Evolutionary conservation across 179 eudicot species (phyloP).

Genomic region (Silene coronaria): DNA sequence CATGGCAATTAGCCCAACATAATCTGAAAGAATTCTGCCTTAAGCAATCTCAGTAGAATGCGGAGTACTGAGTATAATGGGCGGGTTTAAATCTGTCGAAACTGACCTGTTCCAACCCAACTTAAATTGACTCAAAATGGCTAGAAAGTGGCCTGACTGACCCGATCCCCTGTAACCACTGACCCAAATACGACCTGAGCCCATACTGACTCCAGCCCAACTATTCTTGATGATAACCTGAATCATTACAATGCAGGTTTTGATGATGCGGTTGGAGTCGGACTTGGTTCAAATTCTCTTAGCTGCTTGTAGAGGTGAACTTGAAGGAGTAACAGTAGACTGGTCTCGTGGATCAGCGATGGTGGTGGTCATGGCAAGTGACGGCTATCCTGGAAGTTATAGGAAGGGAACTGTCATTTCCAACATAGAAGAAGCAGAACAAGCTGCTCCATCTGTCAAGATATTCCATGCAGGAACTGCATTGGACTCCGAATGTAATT

Average conservation of each 20-base stretch:
- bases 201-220: too few relatives aligned
- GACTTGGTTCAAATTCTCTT: constrained; percentile 79
- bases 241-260: constrained; percentile 40
- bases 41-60: too few relatives aligned
- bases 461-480: constrained; percentile 90
- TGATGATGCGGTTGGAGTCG: constrained; percentile 91
- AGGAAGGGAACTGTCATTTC: constrained; percentile 60
- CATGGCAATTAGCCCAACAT: background rate
- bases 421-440: constrained; percentile 64
- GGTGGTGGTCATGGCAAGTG: constrained; percentile 98
- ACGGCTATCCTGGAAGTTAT: constrained; percentile 86
- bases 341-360: constrained; percentile 91
- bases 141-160: too few relatives aligned
- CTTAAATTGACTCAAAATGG: too few relatives aligned
- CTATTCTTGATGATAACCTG: too few relatives aligned
- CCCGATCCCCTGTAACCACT: too few relatives aligned
- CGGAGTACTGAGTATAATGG: too few relatives aligned
- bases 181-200: too few relatives aligned
- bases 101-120: too few relatives aligned
- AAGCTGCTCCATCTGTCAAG: constrained; percentile 61
- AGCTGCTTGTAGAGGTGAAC: constrained; percentile 75
- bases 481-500: constrained; percentile 53
- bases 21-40: background rate
- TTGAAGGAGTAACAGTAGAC: constrained; percentile 49
- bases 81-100: too few relatives aligned